These are phyloP conservation scores for Eragrostis tef DNA, from an alignment of 202 grass and related monocot species.

Conservation along the genomic window DNA sequence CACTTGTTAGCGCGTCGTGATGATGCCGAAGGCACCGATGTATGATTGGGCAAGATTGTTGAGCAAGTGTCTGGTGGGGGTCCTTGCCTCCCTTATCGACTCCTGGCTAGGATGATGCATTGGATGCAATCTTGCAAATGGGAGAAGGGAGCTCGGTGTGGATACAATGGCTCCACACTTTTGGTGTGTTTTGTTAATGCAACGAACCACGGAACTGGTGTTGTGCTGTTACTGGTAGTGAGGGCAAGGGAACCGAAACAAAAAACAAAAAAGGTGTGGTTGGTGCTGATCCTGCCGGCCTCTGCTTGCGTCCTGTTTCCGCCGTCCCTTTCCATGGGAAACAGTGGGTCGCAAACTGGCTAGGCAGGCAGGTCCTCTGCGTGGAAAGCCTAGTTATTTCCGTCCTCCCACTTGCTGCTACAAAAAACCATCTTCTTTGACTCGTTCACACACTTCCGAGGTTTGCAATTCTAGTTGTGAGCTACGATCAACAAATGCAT, in stretches of 20 bases:
- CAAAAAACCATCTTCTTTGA: neutral
- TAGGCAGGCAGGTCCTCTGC: neutral
- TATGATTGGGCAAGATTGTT: conserved; percentile 16
- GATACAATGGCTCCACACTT: neutral
- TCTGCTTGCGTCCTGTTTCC: conserved; percentile 12
- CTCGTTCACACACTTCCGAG: neutral
- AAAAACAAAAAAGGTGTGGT: neutral
- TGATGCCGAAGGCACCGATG: neutral
- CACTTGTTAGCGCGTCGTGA: neutral
- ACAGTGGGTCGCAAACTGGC: neutral
- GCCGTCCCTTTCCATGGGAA: conserved; percentile 4
- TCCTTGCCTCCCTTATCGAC: neutral
- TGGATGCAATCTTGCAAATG: neutral
- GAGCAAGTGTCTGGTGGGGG: conserved; percentile 15
- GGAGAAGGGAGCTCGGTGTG: neutral
- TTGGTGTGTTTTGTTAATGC: neutral
- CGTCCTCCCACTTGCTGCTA: conserved; percentile 1
- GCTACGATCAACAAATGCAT: neutral
- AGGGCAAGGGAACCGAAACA: too few species aligned
- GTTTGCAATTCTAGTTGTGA: too few species aligned
- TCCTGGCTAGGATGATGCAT: neutral
- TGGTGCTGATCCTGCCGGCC: conserved; percentile 1
- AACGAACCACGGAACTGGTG: neutral
- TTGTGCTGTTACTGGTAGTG: conserved; percentile 8
- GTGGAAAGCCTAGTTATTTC: neutral